phyloP scores from a whole-genome alignment of 306 rosid genomes.

The Cucurbita moschata region DNA sequence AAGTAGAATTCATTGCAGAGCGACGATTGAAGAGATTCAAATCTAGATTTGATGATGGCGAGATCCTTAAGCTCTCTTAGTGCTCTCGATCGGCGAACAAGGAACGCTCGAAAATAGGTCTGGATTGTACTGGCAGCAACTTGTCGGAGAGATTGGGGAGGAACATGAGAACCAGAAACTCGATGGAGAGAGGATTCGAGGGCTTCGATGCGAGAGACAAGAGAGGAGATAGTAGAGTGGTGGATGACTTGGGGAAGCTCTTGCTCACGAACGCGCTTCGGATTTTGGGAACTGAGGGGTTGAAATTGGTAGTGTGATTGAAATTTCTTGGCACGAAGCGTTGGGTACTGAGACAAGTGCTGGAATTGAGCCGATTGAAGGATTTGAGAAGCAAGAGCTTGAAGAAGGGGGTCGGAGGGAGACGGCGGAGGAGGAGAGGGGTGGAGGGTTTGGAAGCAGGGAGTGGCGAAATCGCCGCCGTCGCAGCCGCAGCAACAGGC shows the following conservation, averaged over 20 bases:
- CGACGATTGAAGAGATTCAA: constrained; percentile 40
- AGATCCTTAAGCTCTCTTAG: constrained; percentile 72
- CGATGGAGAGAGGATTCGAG: constrained; percentile 59
- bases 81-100: constrained; percentile 71
- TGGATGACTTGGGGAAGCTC: constrained; percentile 3
- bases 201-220: constrained; percentile 61
- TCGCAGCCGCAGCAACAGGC: constrained; percentile 7
- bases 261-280: neutral
- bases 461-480: constrained; percentile 12
- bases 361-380: constrained; percentile 2
- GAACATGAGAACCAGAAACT: constrained; percentile 9
- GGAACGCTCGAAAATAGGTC: constrained; percentile 72
- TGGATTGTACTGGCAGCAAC: constrained; percentile 63
- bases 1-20: constrained; percentile 21
- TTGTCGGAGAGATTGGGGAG: constrained; percentile 40
- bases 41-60: constrained; percentile 47
- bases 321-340: constrained; percentile 9
- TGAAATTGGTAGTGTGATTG: constrained; percentile 13
- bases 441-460: constrained; percentile 18
- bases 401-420: constrained; percentile 17
- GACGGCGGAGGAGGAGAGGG: constrained; percentile 13
- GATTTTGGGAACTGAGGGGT: constrained; percentile 9
- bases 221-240: constrained; percentile 31
- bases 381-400: neutral
- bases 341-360: constrained; percentile 8